Evolutionary conservation across 805 yeast genomes (phyloP), one percentile per base, ranked within the genome.

Genomic region (Henningerozyma blattae): DNA sequence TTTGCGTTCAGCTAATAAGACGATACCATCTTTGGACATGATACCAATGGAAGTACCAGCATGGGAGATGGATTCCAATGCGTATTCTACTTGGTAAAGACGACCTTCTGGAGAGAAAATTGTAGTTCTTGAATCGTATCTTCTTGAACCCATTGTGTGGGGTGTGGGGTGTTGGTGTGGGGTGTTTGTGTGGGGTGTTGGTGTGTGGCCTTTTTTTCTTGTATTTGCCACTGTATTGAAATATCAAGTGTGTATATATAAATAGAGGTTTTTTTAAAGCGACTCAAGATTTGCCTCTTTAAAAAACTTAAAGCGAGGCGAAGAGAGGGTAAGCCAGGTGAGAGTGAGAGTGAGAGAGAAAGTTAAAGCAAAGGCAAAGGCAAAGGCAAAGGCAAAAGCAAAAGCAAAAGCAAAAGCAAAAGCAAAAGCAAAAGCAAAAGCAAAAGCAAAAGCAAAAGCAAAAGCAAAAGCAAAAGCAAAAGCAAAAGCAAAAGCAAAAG

Each of bases 61-160:
- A 54, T 89, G 97, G 27, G 97, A 87, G 48, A 89, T 78, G 41
- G 96, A 96, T 58, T 91, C 97, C 54, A 86, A 74, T 3, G 97
- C 98, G 50, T 91, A 91, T 61, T 91, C 98, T 15, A 86, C 86
- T 64, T 91, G 98, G 63, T 81, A 91, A 41, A 91, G 69, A 61
- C 98, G 77, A 30, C 98, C 98, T 58, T 91, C 98, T 15, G 98
- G 99, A 27, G 97, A 89, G 64, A 91, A 91, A 52, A 91, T 93
- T 4, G 98, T 91, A 33, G 99, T 91, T 71, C 99, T 76, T 41
- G 95, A 81, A 64, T 91, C 99, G 85, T 91, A 91, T 73, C 99
- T 78, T 80, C 97, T 81, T 47, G 95, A 84, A 14, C 77, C 76
- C 77, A 70, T 71, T 34, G 18, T 46, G 5, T n/a, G n/a, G n/a